Percentiles rank a stretch among this genome's conserved stretches.
Conservation (phyloP, 1,284 basidiomycete genomes). For the Agroathelia rolfsii region DNA sequence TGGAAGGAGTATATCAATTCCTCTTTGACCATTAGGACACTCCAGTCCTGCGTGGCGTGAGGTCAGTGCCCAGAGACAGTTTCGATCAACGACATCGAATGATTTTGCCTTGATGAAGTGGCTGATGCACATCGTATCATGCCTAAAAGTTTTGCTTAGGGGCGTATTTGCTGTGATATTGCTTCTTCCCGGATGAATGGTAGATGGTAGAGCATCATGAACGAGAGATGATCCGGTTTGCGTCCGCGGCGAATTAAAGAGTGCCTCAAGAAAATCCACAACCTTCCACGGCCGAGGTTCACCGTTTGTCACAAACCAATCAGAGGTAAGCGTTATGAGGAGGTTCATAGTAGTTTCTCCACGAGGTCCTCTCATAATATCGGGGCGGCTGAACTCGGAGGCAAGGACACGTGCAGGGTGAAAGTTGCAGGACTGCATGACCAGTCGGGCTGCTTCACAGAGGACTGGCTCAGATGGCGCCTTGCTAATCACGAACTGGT, state of each 20-base stretch:
- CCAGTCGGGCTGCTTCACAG: constrained; percentile 14
- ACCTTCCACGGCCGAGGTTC: no score
- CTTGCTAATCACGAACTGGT: constrained; percentile 15
- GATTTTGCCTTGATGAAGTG: constrained; percentile 20
- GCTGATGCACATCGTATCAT: constrained; percentile 19
- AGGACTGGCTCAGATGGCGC: constrained; percentile 19
- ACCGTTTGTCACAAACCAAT: no score
- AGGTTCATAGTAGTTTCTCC: constrained; percentile 12
- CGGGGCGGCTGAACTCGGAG: constrained; percentile 6
- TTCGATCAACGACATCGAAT: constrained; percentile 11
- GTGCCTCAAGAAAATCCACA: neutral
- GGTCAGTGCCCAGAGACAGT: constrained; percentile 14
- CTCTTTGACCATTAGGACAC: constrained; percentile 14
- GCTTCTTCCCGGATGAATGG: no score
- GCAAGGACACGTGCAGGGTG: constrained; percentile 7
- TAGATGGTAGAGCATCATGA: no score
- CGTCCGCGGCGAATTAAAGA: constrained; percentile 1
- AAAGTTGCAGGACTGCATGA: constrained; percentile 8
- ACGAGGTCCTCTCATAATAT: constrained; percentile 11
- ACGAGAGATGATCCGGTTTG: no score
- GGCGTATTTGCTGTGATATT: neutral
- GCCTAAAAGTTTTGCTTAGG: constrained; percentile 11
- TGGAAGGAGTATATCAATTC: constrained; percentile 17
- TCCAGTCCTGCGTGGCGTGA: constrained; percentile 17
- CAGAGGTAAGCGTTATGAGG: constrained; percentile 11